Base-by-base conservation (phyloP, 2,329 filamentous ascomycete genomes). In the Fusarium verrucosum region DNA sequence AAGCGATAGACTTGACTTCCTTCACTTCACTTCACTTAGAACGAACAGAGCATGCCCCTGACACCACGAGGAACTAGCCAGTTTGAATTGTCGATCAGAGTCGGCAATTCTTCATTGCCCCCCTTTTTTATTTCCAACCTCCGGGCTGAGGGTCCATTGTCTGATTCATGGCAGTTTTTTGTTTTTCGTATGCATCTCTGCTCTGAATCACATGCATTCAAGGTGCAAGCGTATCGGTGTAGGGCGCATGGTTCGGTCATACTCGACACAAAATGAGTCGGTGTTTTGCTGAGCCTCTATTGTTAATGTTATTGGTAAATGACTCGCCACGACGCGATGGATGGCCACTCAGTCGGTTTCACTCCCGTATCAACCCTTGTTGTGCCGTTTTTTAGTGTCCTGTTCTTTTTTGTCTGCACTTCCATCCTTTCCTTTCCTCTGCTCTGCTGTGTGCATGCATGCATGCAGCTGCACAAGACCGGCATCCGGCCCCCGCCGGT, bases 401-500 rank as follows among this genome's bases (percentile, higher is more conserved):
- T 16, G 20, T 63, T 55, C 35, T 55, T 63, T n/a, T 50, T 66
- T 55, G 44, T 42, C 53, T 58, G 50, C 55, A 55, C 36, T 56
- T 66, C n/a, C n/a, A n/a, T n/a, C n/a, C n/a, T n/a, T n/a, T n/a
- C n/a, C n/a, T n/a, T n/a, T n/a, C n/a, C n/a, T n/a, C n/a, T 58
- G 42, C 54, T 57, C 33, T 20, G 7, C 28, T 23, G 28, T 46
- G 36, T 11, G 20, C 62, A 66, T 56, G n/a, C n/a, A 54, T 58
- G 55, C 69, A 71, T 70, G 68, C 58, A 70, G 57, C 58, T 58
- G 58, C 47, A 62, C 65, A 71, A 62, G 62, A 33, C 66, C 50
- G 67, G 65, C 69, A 56, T 71, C 65, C 69, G 62, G 65, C 66
- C 65, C 58, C 65, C 59, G 57, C 65, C 57, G 62, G 69, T 61